Percentiles rank a stretch among this genome's conserved stretches.
Conservation (phyloP, 2,329 filamentous ascomycete genomes). For the Leptosphaerulina australis region DNA sequence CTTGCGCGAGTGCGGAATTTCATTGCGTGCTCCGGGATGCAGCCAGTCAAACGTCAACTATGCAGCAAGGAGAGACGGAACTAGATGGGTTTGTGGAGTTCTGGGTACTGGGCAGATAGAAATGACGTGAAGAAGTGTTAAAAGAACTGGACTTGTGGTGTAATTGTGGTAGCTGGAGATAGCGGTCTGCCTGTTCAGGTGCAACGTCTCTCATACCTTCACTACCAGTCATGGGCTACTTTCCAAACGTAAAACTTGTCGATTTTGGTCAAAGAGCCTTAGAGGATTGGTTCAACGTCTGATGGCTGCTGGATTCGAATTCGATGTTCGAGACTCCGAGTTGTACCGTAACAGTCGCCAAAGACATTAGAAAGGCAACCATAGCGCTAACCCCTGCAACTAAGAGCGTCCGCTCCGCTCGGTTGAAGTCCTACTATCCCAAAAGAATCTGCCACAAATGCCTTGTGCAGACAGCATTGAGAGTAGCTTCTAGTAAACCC, state of each 20-base stretch:
- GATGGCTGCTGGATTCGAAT: too few relatives aligned
- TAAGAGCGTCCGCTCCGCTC: neutral
- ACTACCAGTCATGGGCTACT: too few relatives aligned
- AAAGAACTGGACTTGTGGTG: neutral
- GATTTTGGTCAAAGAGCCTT: too few relatives aligned
- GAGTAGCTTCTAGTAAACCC: neutral
- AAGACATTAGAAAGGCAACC: neutral
- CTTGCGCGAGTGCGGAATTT: conserved; percentile 5
- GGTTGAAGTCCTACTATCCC: neutral
- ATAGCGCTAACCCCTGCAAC: neutral
- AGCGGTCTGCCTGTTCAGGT: too few relatives aligned
- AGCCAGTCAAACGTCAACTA: neutral
- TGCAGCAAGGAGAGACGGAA: neutral
- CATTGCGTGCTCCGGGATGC: conserved; percentile 9
- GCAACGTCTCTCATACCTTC: too few relatives aligned
- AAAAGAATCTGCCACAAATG: neutral
- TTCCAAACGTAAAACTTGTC: too few relatives aligned
- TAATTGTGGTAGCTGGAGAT: too few relatives aligned
- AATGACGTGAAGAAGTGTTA: neutral
- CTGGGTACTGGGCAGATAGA: neutral
- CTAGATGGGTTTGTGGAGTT: neutral
- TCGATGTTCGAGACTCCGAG: neutral
- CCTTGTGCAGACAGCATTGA: neutral
- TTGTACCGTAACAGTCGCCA: neutral
- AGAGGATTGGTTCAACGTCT: too few relatives aligned